Conservation (phyloP, 2,329 filamentous ascomycete species). For the Neopestalotiopsis sp. region DNA sequence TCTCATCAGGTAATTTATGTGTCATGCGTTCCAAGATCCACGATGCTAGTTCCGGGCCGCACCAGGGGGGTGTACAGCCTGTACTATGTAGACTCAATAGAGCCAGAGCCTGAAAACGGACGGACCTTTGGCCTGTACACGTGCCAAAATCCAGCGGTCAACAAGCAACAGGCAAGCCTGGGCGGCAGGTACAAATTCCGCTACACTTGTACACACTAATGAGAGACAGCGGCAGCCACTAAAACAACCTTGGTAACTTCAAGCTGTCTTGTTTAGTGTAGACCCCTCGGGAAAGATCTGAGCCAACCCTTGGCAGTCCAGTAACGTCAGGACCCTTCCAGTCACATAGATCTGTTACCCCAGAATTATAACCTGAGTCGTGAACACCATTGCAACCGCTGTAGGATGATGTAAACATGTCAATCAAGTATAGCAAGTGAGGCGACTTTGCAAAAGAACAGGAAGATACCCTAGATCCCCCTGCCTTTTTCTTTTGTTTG, state of each 20-base stretch:
- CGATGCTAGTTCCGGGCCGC: constrained; percentile 9
- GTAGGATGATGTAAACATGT: neutral
- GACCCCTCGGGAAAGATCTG: neutral
- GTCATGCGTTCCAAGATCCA: constrained; percentile 25
- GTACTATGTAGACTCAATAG: neutral
- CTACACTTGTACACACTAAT: neutral
- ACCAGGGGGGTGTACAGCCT: constrained; percentile 8
- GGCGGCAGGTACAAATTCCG: neutral
- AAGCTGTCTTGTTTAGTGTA: neutral
- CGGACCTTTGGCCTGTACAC: neutral
- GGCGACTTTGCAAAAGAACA: neutral
- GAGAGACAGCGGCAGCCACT: neutral
- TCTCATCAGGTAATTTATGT: constrained; percentile 33
- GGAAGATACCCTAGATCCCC: neutral
- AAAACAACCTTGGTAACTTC: constrained; percentile 17
- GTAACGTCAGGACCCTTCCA: neutral
- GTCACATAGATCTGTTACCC: neutral
- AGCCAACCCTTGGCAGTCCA: constrained; percentile 1
- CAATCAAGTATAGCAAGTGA: neutral
- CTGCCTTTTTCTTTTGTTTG: neutral
- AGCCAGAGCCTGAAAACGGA: constrained; percentile 5
- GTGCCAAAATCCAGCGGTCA: constrained; percentile 16
- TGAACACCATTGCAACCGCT: neutral
- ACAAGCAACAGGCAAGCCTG: neutral
- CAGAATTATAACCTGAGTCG: neutral